phyloP scores from a whole-genome alignment of 163 green algal species.

The Scenedesmus sp. region DNA sequence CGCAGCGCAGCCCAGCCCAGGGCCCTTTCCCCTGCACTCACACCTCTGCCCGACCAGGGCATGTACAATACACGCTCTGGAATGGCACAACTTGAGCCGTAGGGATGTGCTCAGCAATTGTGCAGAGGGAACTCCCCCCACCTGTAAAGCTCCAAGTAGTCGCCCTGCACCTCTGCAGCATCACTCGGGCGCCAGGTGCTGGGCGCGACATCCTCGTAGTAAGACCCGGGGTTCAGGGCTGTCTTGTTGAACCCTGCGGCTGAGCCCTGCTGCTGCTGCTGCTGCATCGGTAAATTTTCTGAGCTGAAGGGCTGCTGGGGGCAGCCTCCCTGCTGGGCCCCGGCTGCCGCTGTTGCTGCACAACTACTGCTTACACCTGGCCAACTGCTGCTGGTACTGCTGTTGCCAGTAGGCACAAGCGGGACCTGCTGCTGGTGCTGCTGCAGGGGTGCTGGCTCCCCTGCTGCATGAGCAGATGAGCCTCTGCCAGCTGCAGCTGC shows the following conservation, averaged over 20 bases:
- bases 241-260: background rate
- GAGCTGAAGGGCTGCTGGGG: conserved; percentile 17
- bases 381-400: conserved; percentile 24
- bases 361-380: background rate
- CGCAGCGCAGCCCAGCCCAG: no score
- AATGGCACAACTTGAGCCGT: no score
- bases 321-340: background rate
- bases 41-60: no score
- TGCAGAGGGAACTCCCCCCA: background rate
- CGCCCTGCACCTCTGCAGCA: conserved; percentile 26
- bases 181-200: conserved; percentile 61
- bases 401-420: background rate
- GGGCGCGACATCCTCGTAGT: conserved; percentile 68
- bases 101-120: no score
- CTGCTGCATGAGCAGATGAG: background rate
- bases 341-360: conserved; percentile 9
- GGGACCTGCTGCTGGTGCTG: conserved; percentile 11
- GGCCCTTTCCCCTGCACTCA: no score
- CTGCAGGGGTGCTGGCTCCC: background rate
- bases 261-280: conserved; percentile 35
- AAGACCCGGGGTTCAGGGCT: conserved; percentile 37
- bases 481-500: background rate
- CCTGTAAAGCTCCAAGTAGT: conserved; percentile 65
- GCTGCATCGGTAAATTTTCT: background rate
- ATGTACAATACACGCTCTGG: no score